Evolutionary conservation across 2,329 filamentous ascomycete genomes (phyloP), one percentile per base, ranked within the genome.

Genomic region (Monilinia laxa): DNA sequence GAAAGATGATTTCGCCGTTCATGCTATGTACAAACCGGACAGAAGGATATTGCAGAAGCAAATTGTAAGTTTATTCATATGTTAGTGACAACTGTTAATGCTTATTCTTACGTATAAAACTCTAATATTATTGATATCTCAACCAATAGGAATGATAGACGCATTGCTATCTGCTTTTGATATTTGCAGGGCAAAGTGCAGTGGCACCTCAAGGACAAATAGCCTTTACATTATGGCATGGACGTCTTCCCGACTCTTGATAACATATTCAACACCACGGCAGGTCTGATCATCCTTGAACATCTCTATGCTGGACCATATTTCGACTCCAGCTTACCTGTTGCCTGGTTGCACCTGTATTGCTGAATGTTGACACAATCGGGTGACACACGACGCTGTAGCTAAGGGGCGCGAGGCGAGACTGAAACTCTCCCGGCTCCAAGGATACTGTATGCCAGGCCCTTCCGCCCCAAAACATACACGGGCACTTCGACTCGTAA

Each of bases 361-460:
- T 31, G 35, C 45, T 45, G 35, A 54, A 28, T 55, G 25, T 64
- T 54, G 56, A 62, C 31, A 65, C 25, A 52, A 45, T 25, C 28
- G 38, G 49, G 55, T 45, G 18, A 31, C 23, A 45, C 47, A 65
- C 25, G 18, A 42, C 38, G 42, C 23, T 42, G 55, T 54, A 62
- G 45, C 45, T 65, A 55, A 47, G 55, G 47, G 47, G 23, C 20
- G 35, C 25, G 55, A 65, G 64, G 56, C 64, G 56, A 53, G 56
- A 62, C 64, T 47, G 31, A 65, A 25, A 62, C 64, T 45, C 35
- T 62, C 38, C 47, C 49, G 38, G 12, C 64, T 62, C 23, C 49
- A 62, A 62, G 35, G 20, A 54, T 62, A 35, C 31, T 35, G 5
- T 35, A 62, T 62, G 56, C 16, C 35, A 59, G 16, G 35, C 35